phyloP scores from a whole-genome alignment of 2,329 filamentous ascomycete genomes.

The Exophiala oligosperma region DNA sequence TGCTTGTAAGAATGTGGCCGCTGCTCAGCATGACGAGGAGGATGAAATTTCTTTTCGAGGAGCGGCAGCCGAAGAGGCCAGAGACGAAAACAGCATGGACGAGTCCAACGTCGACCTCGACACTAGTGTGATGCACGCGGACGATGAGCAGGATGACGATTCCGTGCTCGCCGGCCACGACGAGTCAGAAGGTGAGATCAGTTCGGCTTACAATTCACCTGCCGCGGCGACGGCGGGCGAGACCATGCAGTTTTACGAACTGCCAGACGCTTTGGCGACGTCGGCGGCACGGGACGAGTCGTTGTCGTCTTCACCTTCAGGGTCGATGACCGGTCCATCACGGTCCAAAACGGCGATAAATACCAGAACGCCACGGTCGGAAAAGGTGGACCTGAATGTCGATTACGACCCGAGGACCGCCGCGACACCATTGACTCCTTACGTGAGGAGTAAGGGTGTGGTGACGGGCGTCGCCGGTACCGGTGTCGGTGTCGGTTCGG shows the following conservation, averaged over 20 bases:
- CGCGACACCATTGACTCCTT: conserved; percentile 37
- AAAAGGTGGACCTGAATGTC: conserved; percentile 5
- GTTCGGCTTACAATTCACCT: conserved; percentile 23
- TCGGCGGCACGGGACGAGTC: conserved; percentile 9
- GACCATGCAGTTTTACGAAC: too few relatives aligned
- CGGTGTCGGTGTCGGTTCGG: neutral
- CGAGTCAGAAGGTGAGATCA: conserved; percentile 10
- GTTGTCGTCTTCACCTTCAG: neutral
- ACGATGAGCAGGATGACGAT: neutral
- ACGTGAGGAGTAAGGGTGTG: conserved; percentile 44
- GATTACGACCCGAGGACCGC: conserved; percentile 30
- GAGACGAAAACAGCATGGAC: neutral
- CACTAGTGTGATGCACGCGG: too few relatives aligned
- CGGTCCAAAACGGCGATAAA: neutral
- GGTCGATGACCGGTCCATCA: neutral
- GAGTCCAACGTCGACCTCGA: too few relatives aligned
- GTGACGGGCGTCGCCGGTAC: neutral
- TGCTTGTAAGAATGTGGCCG: neutral
- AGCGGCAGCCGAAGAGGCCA: conserved; percentile 3
- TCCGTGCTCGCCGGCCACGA: neutral
- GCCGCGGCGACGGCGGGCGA: conserved; percentile 20
- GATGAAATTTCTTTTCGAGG: conserved; percentile 1
- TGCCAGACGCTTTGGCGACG: neutral
- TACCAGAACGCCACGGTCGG: conserved; percentile 9
- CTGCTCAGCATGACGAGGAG: neutral